Conservation (phyloP, 2,329 filamentous ascomycete genomes). For the Chaetomiaceae sp. region DNA sequence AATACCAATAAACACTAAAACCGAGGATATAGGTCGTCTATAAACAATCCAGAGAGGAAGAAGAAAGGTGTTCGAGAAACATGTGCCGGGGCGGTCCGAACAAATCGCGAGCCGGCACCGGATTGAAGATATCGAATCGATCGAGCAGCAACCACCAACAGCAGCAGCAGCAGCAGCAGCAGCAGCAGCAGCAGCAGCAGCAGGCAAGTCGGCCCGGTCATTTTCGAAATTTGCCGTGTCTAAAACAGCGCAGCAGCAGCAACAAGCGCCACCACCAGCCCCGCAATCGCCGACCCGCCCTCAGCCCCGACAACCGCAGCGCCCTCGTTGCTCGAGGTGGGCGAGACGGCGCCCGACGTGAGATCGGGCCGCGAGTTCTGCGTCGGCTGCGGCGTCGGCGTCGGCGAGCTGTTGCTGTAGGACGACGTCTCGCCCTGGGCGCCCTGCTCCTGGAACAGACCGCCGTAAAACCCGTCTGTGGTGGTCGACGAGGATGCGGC, state of each 20-base stretch:
- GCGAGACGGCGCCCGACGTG: constrained; percentile 21
- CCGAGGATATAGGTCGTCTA: constrained; percentile 4
- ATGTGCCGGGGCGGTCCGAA: too few species aligned
- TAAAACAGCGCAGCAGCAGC: constrained; percentile 48
- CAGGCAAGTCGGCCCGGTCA: too few species aligned
- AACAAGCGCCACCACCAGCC: constrained; percentile 52
- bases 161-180: too few species aligned
- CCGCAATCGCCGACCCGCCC: constrained; percentile 48
- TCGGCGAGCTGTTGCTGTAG: not conserved
- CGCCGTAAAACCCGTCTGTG: constrained; percentile 28
- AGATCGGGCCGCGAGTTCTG: constrained; percentile 19
- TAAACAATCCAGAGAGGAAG: constrained; percentile 15
- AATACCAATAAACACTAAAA: too few species aligned
- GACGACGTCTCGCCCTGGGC: constrained; percentile 14
- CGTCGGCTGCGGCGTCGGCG: not conserved
- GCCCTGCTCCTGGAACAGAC: constrained; percentile 48
- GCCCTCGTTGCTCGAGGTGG: constrained; percentile 41
- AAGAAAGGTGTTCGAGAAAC: not conserved
- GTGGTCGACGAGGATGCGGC: constrained; percentile 3
- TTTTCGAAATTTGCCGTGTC: too few species aligned
- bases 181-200: too few species aligned
- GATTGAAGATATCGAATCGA: too few species aligned
- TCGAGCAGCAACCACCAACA: too few species aligned
- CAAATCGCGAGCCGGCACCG: too few species aligned
- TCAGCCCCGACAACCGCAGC: constrained; percentile 37